Evolutionary conservation across 1,284 basidiomycete genomes (phyloP), one percentile per base, ranked within the genome.

Genomic region (Ceratobasidium sp.): DNA sequence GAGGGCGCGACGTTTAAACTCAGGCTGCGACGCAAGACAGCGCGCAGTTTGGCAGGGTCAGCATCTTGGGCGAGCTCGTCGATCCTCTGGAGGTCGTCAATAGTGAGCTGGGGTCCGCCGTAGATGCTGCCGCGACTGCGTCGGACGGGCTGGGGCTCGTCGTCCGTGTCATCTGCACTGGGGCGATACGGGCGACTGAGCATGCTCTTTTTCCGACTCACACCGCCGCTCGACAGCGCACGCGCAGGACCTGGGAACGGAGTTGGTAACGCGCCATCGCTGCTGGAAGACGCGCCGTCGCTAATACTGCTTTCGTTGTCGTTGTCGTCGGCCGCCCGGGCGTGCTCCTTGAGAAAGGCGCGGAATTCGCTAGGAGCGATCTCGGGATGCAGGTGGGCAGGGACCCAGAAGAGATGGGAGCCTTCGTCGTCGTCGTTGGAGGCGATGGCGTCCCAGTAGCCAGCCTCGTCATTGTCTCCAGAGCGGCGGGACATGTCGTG

Each of bases 361-460:
- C 95, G 90, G 82, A 99, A 99, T 82, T 98, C 95, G 64, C 91
- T 90, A 11, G 98, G 98, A 0, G 96, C 97, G 79, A 99, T 93
- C 84, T 99, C 97, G 23, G 97, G 98, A 80, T 99, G 97, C 26
- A 98, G 85, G 72, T 92, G 89, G 16, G 97, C 97, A 47, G 97
- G 97, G 18, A 99, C 95, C 97, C 97, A 99, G 85, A 98, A 98
- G 74, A 98, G 88, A 81, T 94, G 90, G 78, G 89, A 88, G 9
- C 91, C 90, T 82, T 94, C 92, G 78, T 74, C 74, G 28, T 91
- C 89, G 62, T 83, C 79, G 55, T 43, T 58, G 8, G 16, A 49
- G 77, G 63, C 49, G 80, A 58, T 69, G 50, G 55, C 66, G 47
- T 69, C 55, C 66, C 52, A 69, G 55, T 57, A 64, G 4, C 62